Conservation (phyloP, 345 rosid genomes). For the Gynandropsis gynandra region DNA sequence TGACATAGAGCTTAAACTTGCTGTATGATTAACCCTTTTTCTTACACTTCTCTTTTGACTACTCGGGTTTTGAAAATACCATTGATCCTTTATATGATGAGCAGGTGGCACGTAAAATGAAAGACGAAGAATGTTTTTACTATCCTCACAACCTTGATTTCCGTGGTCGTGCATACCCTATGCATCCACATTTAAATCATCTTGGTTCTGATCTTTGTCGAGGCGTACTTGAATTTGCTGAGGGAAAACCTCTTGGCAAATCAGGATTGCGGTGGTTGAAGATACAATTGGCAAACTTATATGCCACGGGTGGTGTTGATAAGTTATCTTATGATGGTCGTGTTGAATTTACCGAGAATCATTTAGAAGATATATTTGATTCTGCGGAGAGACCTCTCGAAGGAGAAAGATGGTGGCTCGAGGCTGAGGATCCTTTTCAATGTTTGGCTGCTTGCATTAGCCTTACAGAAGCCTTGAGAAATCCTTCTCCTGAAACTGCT, state of each 20-base stretch:
- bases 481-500: constrained; percentile 63
- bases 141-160: constrained; percentile 96
- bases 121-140: constrained; percentile 86
- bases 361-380: constrained; percentile 80
- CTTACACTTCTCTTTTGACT: constrained; percentile 4
- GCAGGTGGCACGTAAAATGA: constrained; percentile 94
- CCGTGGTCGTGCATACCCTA: constrained; percentile 98
- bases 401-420: constrained; percentile 94
- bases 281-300: constrained; percentile 92
- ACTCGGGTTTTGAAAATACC: constrained; percentile 14
- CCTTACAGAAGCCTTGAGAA: constrained; percentile 89
- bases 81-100: constrained; percentile 27
- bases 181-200: constrained; percentile 97
- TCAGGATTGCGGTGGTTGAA: constrained; percentile 88
- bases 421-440: constrained; percentile 95
- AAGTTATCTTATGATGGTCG: constrained; percentile 80
- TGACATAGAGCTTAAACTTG: constrained; percentile 84
- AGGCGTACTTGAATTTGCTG: constrained; percentile 90
- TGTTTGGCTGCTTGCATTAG: constrained; percentile 86
- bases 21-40: constrained; percentile 52
- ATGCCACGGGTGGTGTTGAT: constrained; percentile 93
- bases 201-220: constrained; percentile 98
- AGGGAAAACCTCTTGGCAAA: constrained; percentile 85
- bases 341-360: constrained; percentile 73
- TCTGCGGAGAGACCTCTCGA: constrained; percentile 93